These are phyloP conservation scores for Ophiostoma australiae DNA, from an alignment of 2,329 filamentous ascomycete genomes.

Conservation along the genomic window DNA sequence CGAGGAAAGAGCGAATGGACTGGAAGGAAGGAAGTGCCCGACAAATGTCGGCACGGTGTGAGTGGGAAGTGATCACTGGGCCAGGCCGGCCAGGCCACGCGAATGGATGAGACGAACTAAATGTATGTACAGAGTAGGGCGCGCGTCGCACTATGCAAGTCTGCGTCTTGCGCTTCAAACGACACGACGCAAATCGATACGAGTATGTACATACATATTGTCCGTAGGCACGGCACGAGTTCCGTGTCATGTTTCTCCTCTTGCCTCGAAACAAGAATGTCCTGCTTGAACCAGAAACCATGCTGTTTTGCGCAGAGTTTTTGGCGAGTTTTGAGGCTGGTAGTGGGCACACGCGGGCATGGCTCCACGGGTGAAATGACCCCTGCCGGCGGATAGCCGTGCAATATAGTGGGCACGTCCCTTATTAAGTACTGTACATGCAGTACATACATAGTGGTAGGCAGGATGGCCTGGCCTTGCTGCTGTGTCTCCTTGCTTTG, in stretches of 20 bases:
- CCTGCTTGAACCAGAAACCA: not conserved
- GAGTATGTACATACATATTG: not conserved
- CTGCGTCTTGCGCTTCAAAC: too few species aligned
- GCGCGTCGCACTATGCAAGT: too few species aligned
- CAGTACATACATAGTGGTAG: not conserved
- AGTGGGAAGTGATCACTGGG: not conserved
- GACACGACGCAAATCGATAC: too few species aligned
- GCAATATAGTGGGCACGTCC: not conserved
- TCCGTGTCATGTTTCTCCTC: slow-evolving; percentile 1
- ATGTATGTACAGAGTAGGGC: not conserved
- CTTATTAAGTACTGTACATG: too few species aligned
- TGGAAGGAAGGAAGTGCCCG: not conserved
- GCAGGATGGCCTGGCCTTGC: not conserved
- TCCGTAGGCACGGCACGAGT: not conserved
- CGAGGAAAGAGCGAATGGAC: not conserved
- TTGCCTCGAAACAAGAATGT: not conserved
- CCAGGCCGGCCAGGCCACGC: too few species aligned
- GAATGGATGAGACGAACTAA: not conserved
- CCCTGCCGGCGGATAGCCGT: not conserved
- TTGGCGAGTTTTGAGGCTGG: not conserved
- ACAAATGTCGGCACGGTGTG: not conserved
- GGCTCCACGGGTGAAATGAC: not conserved
- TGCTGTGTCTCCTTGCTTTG: not conserved
- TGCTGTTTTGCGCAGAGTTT: not conserved
- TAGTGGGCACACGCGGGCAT: not conserved